Conservation (phyloP, 139 green algal genomes). For the Eudorina sp. region DNA sequence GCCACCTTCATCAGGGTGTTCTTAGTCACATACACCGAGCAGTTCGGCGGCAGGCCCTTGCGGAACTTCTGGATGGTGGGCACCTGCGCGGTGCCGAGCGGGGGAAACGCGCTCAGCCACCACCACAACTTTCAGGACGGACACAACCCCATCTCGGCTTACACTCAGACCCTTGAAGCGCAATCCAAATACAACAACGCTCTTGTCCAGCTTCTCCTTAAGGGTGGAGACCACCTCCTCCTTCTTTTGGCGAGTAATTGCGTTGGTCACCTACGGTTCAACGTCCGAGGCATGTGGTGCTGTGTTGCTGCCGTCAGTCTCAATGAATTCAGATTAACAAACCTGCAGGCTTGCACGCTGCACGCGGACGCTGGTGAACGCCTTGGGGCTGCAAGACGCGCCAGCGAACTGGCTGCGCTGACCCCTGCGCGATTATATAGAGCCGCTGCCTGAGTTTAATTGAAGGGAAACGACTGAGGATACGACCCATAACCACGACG, state of each 20-base stretch:
- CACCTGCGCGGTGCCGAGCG: slow-evolving; percentile 62
- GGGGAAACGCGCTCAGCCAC: background rate
- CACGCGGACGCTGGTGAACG: slow-evolving; percentile 29
- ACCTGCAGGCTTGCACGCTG: slow-evolving; percentile 54
- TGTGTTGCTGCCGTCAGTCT: background rate
- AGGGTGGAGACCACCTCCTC: slow-evolving; percentile 79
- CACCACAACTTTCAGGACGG: background rate
- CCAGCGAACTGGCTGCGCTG: slow-evolving; percentile 46
- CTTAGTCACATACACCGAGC: slow-evolving; percentile 85
- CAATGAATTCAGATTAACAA: background rate
- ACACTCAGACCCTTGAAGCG: slow-evolving; percentile 86
- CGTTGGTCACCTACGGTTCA: slow-evolving; percentile 75
- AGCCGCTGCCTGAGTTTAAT: background rate
- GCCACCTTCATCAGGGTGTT: slow-evolving; percentile 89
- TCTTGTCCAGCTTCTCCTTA: slow-evolving; percentile 78
- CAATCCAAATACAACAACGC: slow-evolving; percentile 86
- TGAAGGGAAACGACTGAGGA: background rate
- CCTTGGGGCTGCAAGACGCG: slow-evolving; percentile 27
- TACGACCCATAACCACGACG: background rate
- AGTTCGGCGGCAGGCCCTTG: slow-evolving; percentile 74
- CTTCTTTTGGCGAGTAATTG: slow-evolving; percentile 86
- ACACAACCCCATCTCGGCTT: slow-evolving; percentile 37
- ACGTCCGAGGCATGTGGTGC: background rate
- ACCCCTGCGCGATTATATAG: slow-evolving; percentile 6
- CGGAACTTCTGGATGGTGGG: slow-evolving; percentile 84